phyloP scores from a whole-genome alignment of 2,329 filamentous ascomycete species.

The Aspergillus viridinutans region DNA sequence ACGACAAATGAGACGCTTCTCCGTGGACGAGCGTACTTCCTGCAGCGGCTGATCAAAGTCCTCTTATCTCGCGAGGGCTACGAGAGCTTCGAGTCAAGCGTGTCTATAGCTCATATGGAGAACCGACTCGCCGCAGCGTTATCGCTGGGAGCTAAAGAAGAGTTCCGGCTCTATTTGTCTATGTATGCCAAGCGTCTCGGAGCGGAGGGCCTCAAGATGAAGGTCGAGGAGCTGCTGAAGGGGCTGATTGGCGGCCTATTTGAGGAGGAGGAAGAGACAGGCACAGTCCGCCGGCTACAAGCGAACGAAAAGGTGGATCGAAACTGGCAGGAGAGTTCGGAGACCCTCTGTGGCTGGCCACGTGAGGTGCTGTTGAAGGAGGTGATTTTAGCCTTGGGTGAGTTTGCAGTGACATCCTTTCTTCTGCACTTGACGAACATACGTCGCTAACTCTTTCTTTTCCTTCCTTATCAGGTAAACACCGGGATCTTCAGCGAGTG shows the following conservation, averaged over 20 bases:
- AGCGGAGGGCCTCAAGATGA: slow-evolving; percentile 77
- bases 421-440: neutral
- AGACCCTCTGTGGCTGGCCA: slow-evolving; percentile 85
- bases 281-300: slow-evolving; percentile 21
- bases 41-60: slow-evolving; percentile 87
- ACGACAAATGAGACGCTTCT: slow-evolving; percentile 90
- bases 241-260: slow-evolving; percentile 70
- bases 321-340: slow-evolving; percentile 49
- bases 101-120: slow-evolving; percentile 91
- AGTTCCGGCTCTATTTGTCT: slow-evolving; percentile 90
- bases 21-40: slow-evolving; percentile 83
- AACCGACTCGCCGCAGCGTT: slow-evolving; percentile 88
- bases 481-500: slow-evolving; percentile 85
- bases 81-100: slow-evolving; percentile 83
- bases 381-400: slow-evolving; percentile 88
- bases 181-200: slow-evolving; percentile 98
- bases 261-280: slow-evolving; percentile 53
- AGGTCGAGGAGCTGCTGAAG: slow-evolving; percentile 88
- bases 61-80: slow-evolving; percentile 85
- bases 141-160: slow-evolving; percentile 78
- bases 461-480: slow-evolving; percentile 67
- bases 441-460: slow-evolving; percentile 3
- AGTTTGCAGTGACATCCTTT: slow-evolving; percentile 26
- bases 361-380: slow-evolving; percentile 82
- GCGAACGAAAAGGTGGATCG: slow-evolving; percentile 39